Evolutionary conservation across 805 yeast genomes (phyloP), one percentile per base, ranked within the genome.

Genomic region (Yamadazyma philogaea): DNA sequence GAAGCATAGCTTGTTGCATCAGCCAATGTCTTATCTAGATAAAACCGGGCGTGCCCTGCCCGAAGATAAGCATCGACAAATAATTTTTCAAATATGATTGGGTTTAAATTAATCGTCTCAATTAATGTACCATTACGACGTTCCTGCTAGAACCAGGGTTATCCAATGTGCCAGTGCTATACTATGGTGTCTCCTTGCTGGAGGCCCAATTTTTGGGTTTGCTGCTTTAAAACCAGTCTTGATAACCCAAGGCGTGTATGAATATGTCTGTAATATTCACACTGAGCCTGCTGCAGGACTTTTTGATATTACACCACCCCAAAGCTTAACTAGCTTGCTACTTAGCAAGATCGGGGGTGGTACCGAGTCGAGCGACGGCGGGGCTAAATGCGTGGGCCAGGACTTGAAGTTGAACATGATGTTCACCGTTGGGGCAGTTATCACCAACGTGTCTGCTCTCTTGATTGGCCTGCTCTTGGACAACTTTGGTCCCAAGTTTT

Each of bases 151-250:
- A 10, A 40, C 42, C 19, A 39, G 59, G 7, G 28, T 70, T 7
- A 27, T 55, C 16, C 82, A 77, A 55, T 70, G 75, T 34, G 56
- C 53, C 12, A 70, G 79, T 60, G 80, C 82, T 16, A 74, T 76
- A 16, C 45, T 64, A 14, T 77, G 81, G 81, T 76, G 81, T 51
- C 58, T 77, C 7, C 57, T 77, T 20, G 74, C 80, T 4, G 81
- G 79, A 3, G 82, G 82, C 4, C 79, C 81, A 2, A 74, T 77
- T 27, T 77, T 77, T 55, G 82, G 82, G 5, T 77, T 77, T 61
- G 82, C 82, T 6, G 82, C 82, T 12, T 61, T 77, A 52, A 77
- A 77, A 48, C 82, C 82, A 7, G 63, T 75, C 4, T 59, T 77
- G 31, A 68, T 77, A 34, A 66, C 59, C 41, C 78, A 77, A 51